Base-by-base conservation (phyloP, 495 filamentous ascomycete species). In the Elasticomyces elasticus region DNA sequence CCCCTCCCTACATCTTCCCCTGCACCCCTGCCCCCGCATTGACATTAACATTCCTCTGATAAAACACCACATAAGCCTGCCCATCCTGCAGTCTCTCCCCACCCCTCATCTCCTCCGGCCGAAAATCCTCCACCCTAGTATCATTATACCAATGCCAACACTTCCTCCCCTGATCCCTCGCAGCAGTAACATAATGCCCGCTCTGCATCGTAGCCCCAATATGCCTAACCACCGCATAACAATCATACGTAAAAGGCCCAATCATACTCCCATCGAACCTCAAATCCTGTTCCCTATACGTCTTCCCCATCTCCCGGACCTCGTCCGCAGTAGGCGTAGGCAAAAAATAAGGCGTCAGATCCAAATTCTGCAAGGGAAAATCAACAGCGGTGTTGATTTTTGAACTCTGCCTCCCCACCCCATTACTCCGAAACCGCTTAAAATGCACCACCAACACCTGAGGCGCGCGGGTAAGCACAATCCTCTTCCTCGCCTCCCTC, bases 401-500 rank as follows among this genome's bases (percentile, higher is more conserved):
- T 24, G 79, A 74, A 28, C 68, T 70, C 5, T 7, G 28, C 10
- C 20, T 15, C 50, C 83, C 70, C 15, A 71, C 72, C 63, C 78
- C 77, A 9, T 71, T 74, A 6, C 79, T 75, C 2, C 76, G 76
- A 64, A 87, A 87, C 26, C 84, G 81, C 65, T 87, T 88, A 64
- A 88, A 81, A 58, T 87, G 84, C 5, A 88, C 70, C n/a, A 87
- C 82, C 4, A 88, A 70, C 59, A 82, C 79, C 46, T 84, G 76
- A 0, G 84, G 84, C 1, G 83, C 80, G 7, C 84, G 78, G 17
- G 83, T 86, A 56, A 88, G 79, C 30, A 82, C 84, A 53, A 88
- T 82, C 54, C 82, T 79, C 55, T 86, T 87, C 12, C 76, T 85
- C 11, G 84, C 84, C 56, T 83, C 81, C 12, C 82, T 74, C 50